phyloP scores from a whole-genome alignment of 192 early-diverging fungal genomes.

The Coemansia sp. region DNA sequence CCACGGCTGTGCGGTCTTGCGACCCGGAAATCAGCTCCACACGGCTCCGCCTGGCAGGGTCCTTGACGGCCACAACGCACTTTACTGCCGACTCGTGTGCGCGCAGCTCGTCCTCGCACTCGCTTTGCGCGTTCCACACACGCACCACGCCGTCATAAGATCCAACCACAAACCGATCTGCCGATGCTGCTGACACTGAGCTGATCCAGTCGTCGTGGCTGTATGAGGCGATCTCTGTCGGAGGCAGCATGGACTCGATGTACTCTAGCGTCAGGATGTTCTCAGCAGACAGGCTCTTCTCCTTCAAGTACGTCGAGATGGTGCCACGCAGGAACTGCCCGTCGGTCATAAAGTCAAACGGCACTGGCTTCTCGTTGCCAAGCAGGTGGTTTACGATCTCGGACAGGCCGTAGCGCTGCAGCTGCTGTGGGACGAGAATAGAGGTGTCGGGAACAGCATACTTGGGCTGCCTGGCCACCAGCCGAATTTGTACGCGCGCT shows the following conservation, averaged over 20 bases:
- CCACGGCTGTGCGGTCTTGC: conserved; percentile 67
- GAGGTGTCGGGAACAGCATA: conserved; percentile 79
- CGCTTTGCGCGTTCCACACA: conserved; percentile 77
- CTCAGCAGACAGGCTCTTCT: conserved; percentile 60
- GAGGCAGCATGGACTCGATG: conserved; percentile 89
- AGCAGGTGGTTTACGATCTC: conserved; percentile 95
- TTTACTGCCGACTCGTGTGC: conserved; percentile 77
- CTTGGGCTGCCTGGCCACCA: conserved; percentile 70
- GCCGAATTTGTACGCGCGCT: conserved; percentile 81
- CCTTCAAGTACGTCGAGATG: conserved; percentile 70
- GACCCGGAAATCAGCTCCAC: conserved; percentile 58
- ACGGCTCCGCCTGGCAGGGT: conserved; percentile 42
- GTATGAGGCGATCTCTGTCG: conserved; percentile 70
- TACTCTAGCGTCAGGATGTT: conserved; percentile 86
- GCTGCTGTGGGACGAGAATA: conserved; percentile 81
- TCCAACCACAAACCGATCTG: conserved; percentile 64
- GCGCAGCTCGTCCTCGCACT: conserved; percentile 62
- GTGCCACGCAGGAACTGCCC: conserved; percentile 85
- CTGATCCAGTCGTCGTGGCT: conserved; percentile 97
- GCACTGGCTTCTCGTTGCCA: conserved; percentile 58
- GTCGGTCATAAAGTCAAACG: conserved; percentile 92
- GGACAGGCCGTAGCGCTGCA: conserved; percentile 86
- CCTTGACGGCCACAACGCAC: conserved; percentile 60
- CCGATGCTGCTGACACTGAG: conserved; percentile 53
- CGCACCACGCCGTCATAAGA: conserved; percentile 83